These are phyloP conservation scores for Neophaeococcomyces aloes DNA, from an alignment of 2,329 filamentous ascomycete species.

Conservation along the genomic window DNA sequence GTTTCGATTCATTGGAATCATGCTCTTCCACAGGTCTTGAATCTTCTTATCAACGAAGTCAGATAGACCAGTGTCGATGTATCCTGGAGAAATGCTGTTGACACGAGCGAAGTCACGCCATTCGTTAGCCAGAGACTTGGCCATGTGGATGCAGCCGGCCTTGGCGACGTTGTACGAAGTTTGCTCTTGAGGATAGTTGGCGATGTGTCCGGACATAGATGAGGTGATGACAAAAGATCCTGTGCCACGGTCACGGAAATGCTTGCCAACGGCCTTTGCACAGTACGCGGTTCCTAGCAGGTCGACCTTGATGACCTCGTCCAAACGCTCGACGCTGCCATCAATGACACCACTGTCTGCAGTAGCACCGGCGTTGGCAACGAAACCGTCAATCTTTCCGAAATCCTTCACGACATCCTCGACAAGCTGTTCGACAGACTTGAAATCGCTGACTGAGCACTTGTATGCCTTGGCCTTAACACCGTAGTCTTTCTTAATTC, in stretches of 20 bases:
- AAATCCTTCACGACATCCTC: slow-evolving; percentile 57
- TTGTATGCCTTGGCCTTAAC: slow-evolving; percentile 60
- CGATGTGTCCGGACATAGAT: slow-evolving; percentile 49
- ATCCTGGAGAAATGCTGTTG: slow-evolving; percentile 58
- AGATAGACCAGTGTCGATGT: slow-evolving; percentile 57
- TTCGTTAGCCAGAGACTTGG: slow-evolving; percentile 55
- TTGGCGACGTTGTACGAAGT: slow-evolving; percentile 56
- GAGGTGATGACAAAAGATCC: slow-evolving; percentile 57
- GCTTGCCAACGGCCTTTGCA: slow-evolving; percentile 74
- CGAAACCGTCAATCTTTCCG: slow-evolving; percentile 56
- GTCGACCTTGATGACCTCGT: slow-evolving; percentile 74
- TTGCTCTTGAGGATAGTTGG: slow-evolving; percentile 51
- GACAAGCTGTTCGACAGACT: slow-evolving; percentile 47
- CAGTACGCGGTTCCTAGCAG: slow-evolving; percentile 79
- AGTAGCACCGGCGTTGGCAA: slow-evolving; percentile 61
- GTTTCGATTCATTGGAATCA: slow-evolving; percentile 52
- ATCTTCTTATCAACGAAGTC: slow-evolving; percentile 50
- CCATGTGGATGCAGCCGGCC: slow-evolving; percentile 56
- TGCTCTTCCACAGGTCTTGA: slow-evolving; percentile 48
- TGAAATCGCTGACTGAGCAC: slow-evolving; percentile 49
- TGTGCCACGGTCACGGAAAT: slow-evolving; percentile 57
- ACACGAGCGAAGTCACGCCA: slow-evolving; percentile 60
- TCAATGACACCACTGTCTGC: slow-evolving; percentile 60
- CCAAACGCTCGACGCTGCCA: slow-evolving; percentile 58
- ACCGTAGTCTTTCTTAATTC: slow-evolving; percentile 49